Evolutionary conservation across 345 rosid genomes (phyloP), one percentile per base, ranked within the genome.

Genomic region (Corchorus capsularis): DNA sequence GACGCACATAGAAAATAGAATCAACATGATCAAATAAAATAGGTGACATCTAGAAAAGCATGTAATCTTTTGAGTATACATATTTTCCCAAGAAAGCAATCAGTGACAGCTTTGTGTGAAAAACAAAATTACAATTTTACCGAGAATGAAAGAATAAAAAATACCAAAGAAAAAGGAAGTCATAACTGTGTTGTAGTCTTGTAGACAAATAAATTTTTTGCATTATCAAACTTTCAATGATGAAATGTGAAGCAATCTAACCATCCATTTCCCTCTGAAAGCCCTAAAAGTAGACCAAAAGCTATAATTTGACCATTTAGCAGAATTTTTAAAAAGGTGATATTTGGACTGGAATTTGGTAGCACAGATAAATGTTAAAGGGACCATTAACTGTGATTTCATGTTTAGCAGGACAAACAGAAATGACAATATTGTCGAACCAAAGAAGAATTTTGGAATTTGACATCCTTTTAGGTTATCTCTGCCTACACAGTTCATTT

Each of bases 1-100:
- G 49, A 77, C 78, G 9, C 16, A 22, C 16, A 45, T 4, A 2
- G 27, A 15, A 61, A 50, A 45, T 39, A 45, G 5, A 17, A 27
- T 43, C 34, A 70, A 41, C n/a, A 53, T 15, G 35, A 43, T 17
- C 8, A 41, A 49, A 68, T 32, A 60, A 53, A 45, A 13, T 15
- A 34, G 15, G 16, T 52, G 46, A 69, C 27, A 69, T 22, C 32
- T 27, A 69, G 8, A 69, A 69, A 52, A 70, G 47, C 46, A 69
- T 20, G 57, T 50, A 34, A 69, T 50, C 59, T 50, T 59, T 69
- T 19, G 1, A 59, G 37, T 69, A 16, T 32, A 69, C 41, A 50
- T 50, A 69, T 52, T 69, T 50, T 9, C 60, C 34, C 61, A 9
- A 34, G 46, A 52, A 52, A 45, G 34, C 60, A 69, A 34, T 15